Evolutionary conservation across 2,329 filamentous ascomycete species (phyloP).

Genomic region (Hymenoscyphus fructigenus): DNA sequence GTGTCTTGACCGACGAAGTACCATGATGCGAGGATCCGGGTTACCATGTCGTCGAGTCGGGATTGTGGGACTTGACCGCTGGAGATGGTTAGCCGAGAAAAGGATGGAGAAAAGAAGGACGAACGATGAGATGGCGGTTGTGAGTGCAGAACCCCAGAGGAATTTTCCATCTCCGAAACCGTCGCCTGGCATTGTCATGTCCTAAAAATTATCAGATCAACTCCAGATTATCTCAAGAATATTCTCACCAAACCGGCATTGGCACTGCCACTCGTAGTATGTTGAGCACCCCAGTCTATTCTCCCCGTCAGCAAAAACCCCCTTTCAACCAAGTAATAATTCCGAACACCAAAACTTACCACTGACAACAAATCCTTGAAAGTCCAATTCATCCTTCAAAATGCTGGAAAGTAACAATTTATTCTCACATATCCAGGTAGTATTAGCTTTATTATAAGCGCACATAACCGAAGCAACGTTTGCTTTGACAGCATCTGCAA

Average conservation of each 20-base stretch:
- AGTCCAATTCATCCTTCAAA: slow-evolving; percentile 72
- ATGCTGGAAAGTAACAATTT: slow-evolving; percentile 58
- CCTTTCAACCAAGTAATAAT: too few relatives aligned
- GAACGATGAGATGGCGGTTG: slow-evolving; percentile 47
- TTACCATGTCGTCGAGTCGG: slow-evolving; percentile 66
- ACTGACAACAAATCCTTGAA: slow-evolving; percentile 66
- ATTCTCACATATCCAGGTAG: slow-evolving; percentile 67
- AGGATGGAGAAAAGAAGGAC: slow-evolving; percentile 16
- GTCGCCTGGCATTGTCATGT: slow-evolving; percentile 80
- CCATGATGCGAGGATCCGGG: slow-evolving; percentile 62
- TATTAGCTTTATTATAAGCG: slow-evolving; percentile 71
- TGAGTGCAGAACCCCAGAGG: slow-evolving; percentile 56
- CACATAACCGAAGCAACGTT: slow-evolving; percentile 70
- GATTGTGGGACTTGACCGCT: slow-evolving; percentile 57
- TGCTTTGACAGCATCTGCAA: slow-evolving; percentile 65
- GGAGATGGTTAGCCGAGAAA: slow-evolving; percentile 7
- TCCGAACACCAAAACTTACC: slow-evolving; percentile 21
- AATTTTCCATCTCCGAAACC: slow-evolving; percentile 51
- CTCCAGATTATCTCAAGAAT: not conserved
- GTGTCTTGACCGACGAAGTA: slow-evolving; percentile 54
- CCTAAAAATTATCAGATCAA: slow-evolving; percentile 19
- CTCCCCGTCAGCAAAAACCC: not conserved
- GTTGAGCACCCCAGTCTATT: slow-evolving; percentile 73
- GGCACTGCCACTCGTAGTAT: slow-evolving; percentile 65
- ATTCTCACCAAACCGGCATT: slow-evolving; percentile 59